Percentiles rank a stretch among this genome's conserved stretches.
Conservation (phyloP, 176 grass and related monocot species). For the Tuctoria greenei region DNA sequence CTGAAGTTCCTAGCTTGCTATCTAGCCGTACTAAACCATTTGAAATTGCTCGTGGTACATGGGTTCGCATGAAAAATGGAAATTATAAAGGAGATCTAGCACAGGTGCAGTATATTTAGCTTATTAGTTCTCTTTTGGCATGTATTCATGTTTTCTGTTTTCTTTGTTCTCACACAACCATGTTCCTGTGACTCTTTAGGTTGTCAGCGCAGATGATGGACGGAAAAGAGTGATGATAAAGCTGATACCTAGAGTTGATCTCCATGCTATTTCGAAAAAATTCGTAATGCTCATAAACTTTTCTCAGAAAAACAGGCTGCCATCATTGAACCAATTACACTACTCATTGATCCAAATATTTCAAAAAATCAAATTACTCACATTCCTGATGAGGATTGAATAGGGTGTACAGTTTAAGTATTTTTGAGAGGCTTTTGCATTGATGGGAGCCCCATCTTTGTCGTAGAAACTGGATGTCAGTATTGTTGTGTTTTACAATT, state of each 20-base stretch:
- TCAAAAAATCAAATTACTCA: not conserved
- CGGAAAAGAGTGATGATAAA: conserved; percentile 81
- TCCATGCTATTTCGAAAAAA: conserved; percentile 87
- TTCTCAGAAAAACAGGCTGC: conserved; percentile 9
- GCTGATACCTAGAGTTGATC: conserved; percentile 86
- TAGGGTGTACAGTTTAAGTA: not conserved
- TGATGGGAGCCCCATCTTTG: conserved; percentile 11
- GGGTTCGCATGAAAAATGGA: conserved; percentile 88
- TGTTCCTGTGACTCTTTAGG: conserved; percentile 52
- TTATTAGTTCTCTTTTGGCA: not conserved
- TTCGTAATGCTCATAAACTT: conserved; percentile 51
- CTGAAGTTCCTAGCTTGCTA: conserved; percentile 83
- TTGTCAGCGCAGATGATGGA: conserved; percentile 62
- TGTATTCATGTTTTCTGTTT: conserved; percentile 30
- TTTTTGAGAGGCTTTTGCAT: not conserved
- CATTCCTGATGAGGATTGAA: not conserved
- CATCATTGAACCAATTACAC: not conserved
- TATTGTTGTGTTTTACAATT: not conserved
- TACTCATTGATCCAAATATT: conserved; percentile 3
- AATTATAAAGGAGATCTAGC: conserved; percentile 98
- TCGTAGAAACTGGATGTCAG: conserved; percentile 7
- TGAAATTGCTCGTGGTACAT: conserved; percentile 70
- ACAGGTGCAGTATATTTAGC: conserved; percentile 47
- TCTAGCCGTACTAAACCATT: conserved; percentile 64
- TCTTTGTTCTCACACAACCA: conserved; percentile 34